Percentiles rank a stretch among this genome's conserved stretches.
phyloP scores from a whole-genome alignment of 2,329 filamentous ascomycete genomes.

The Phyllosticta citribraziliensis region DNA sequence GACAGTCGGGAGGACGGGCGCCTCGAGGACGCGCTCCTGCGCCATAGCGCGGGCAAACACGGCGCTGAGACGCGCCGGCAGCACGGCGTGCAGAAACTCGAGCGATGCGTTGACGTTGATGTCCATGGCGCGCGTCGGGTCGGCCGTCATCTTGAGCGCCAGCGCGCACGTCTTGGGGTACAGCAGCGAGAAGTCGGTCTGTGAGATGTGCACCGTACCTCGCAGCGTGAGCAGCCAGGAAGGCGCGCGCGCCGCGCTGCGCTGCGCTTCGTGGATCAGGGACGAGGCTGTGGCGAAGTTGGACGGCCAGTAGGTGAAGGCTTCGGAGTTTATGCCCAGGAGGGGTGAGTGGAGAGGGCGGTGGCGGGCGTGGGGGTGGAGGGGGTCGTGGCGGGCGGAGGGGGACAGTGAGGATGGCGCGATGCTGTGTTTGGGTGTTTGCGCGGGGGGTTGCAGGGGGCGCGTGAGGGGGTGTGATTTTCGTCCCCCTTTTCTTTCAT shows the following conservation, averaged over 20 bases:
- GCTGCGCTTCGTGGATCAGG: conserved; percentile 45
- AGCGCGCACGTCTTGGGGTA: conserved; percentile 51
- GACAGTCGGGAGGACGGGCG: conserved; percentile 35
- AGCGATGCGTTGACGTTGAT: conserved; percentile 54
- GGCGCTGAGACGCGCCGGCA: conserved; percentile 26
- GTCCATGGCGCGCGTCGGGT: conserved; percentile 52
- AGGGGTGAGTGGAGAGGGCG: conserved; percentile 45
- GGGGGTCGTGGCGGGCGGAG: background rate
- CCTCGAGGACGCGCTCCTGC: conserved; percentile 43
- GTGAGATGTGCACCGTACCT: conserved; percentile 56
- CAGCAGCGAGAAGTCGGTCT: conserved; percentile 56
- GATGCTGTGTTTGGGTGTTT: background rate
- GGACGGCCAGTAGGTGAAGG: conserved; percentile 59
- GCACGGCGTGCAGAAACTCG: conserved; percentile 48
- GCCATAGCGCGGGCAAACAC: conserved; percentile 43
- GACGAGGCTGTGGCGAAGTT: conserved; percentile 51
- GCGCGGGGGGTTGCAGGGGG: background rate
- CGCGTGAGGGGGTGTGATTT: background rate
- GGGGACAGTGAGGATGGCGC: background rate
- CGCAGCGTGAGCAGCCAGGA: conserved; percentile 39
- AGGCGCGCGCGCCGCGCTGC: conserved; percentile 24
- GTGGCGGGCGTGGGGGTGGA: conserved; percentile 10
- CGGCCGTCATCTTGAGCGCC: conserved; percentile 53
- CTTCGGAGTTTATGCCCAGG: conserved; percentile 56
- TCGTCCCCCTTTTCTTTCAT: background rate